These are phyloP conservation scores for Triglochin maritima DNA, from an alignment of 106 monocot species.

Conservation along the genomic window DNA sequence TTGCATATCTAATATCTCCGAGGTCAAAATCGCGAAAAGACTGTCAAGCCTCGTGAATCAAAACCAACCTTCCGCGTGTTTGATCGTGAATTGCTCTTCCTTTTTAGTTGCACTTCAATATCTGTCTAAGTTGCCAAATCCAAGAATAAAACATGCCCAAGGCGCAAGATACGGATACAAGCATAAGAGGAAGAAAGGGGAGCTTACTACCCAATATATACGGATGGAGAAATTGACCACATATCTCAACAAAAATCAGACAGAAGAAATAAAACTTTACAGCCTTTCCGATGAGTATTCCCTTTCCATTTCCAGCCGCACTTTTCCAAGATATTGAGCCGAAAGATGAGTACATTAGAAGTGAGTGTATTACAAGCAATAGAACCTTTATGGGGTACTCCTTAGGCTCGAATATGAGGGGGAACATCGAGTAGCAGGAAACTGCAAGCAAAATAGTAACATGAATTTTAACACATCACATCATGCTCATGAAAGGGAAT, in stretches of 20 bases:
- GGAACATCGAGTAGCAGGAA: conserved; percentile 93
- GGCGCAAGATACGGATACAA: conserved; percentile 68
- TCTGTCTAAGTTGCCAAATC: conserved; percentile 69
- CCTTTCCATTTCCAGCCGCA: conserved; percentile 3
- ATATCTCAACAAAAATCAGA: conserved; percentile 51
- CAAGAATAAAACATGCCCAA: conserved; percentile 91
- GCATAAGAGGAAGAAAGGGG: conserved; percentile 82
- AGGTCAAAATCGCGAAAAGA: too few relatives aligned
- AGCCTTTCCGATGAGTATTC: conserved; percentile 32
- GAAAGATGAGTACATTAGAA: conserved; percentile 51
- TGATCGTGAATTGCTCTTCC: too few relatives aligned
- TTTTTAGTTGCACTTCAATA: conserved; percentile 9
- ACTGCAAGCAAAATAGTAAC: conserved; percentile 38
- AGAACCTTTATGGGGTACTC: conserved; percentile 80
- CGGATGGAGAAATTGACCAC: conserved; percentile 62
- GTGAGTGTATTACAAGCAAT: conserved; percentile 34
- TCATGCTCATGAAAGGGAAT: too few relatives aligned
- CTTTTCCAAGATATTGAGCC: conserved; percentile 28
- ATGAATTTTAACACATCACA: too few relatives aligned
- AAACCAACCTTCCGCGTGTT: too few relatives aligned
- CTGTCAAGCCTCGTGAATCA: too few relatives aligned
- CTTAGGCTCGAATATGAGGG: conserved; percentile 67
- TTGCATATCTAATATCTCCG: too few relatives aligned
- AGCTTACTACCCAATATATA: conserved; percentile 45
- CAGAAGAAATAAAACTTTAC: conserved; percentile 43